Evolutionary conservation across 2,329 filamentous ascomycete species (phyloP), one percentile per base, ranked within the genome.

Genomic region (Cordyceps militaris): DNA sequence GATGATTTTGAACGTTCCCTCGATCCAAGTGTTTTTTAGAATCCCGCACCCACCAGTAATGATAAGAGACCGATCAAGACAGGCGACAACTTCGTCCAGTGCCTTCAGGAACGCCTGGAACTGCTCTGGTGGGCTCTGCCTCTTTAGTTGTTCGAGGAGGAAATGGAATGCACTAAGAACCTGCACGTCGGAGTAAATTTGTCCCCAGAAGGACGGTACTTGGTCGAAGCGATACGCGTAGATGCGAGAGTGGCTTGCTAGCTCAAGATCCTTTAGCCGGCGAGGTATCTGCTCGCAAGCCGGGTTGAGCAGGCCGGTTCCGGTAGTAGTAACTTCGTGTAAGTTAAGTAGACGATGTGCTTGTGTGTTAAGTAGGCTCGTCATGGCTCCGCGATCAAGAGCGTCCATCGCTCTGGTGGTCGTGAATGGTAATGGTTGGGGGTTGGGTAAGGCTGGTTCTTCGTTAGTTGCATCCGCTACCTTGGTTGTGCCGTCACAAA

Each of bases 41-140:
- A 67, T 59, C 79, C 76, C 1, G 34, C 82, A 82, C 0, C 81
- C 87, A 1, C 88, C 89, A 0, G 89, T 83, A 56, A 91, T 80
- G 47, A 96, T 89, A 46, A 95, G 71, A 0, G 88, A 86, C 69
- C 85, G 84, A 65, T 97, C 92, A 2, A 97, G 77, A 1, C 79
- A 73, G 55, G 79, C 78, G 34, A 96, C 80, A 2, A 88, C 75
- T 1, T 76, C 69, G 34, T 82, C 77, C 4, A 91, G 67, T 3
- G 14, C 26, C 36, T 26, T 28, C 36, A 57, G 10, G n/a, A 57
- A 50, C 14, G 24, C 54, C 16, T 60, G 55, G 2, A 5, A 3
- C 9, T 56, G 63, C 7, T 63, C 57, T 1, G 62, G 59, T 11
- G 46, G 48, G 3, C 30, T 50, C 9, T 40, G 49, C 4, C 43